A percentile compares a stretch with the other conserved stretches of the same genome.
These are phyloP conservation scores for Cutaneotrichosporon mucoides DNA, from an alignment of 1,284 basidiomycete genomes.

Conservation along the genomic window DNA sequence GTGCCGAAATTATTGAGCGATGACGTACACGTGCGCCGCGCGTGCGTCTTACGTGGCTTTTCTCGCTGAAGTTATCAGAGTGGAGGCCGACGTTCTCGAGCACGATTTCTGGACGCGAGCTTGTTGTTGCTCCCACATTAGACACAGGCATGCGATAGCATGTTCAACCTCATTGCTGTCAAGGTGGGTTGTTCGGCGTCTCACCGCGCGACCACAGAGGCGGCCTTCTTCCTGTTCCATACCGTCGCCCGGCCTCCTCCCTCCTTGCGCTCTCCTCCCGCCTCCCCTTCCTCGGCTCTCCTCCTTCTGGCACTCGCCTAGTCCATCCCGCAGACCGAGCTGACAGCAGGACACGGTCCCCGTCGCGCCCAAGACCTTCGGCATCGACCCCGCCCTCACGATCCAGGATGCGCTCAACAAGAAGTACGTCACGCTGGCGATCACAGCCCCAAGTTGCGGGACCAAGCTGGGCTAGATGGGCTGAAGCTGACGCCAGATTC, in stretches of 20 bases:
- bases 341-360: conserved; percentile 47
- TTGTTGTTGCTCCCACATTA: not conserved
- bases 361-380: conserved; percentile 46
- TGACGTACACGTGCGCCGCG: not conserved
- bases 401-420: conserved; percentile 48
- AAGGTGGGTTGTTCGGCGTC: conserved; percentile 21
- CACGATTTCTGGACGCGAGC: not conserved
- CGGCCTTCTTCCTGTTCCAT: too few species aligned
- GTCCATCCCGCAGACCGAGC: not conserved
- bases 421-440: conserved; percentile 31
- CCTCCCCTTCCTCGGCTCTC: too few species aligned
- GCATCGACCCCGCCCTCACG: conserved; percentile 36
- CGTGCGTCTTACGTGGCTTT: not conserved
- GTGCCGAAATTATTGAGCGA: not conserved
- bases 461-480: not conserved
- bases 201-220: too few species aligned
- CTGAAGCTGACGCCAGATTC: conserved; percentile 59
- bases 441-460: too few species aligned
- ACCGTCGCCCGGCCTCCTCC: too few species aligned
- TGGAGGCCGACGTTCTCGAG: conserved; percentile 6
- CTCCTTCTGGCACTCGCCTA: too few species aligned
- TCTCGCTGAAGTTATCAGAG: not conserved
- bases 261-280: too few species aligned
- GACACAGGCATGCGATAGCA: conserved; percentile 12
- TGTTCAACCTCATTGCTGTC: conserved; percentile 47